Base-by-base conservation (phyloP, 1,284 basidiomycete genomes). In the Ceratorhiza oryzae-sativae region DNA sequence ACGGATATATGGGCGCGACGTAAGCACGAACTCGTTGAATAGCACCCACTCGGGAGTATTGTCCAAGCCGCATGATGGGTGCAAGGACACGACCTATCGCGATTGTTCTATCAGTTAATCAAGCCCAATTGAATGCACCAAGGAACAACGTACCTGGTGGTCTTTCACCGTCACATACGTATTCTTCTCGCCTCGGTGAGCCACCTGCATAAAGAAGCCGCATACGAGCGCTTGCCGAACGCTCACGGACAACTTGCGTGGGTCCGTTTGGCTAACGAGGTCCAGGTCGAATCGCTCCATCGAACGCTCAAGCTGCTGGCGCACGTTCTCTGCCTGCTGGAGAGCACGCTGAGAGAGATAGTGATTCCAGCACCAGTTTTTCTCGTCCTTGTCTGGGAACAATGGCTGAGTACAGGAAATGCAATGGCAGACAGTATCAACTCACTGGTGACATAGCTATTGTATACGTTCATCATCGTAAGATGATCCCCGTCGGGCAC, bases 181-280 rank as follows among this genome's bases (percentile, higher is more conserved):
- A 70, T 80, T 80, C 83, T 94, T 95, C 77, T 94, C 92, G n/a
- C 94, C 94, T 80, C 94, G 94, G 81, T 98, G 95, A 3, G 96
- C 97, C 8, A 97, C 90, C 80, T 98, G 97, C 97, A 98, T 98
- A 83, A 99, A 99, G 86, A 95, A 99, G 0, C 96, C 97, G 78
- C 91, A 93, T 0, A 94, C 91, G 53, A 99, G 84, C 1, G 92
- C 90, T 80, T 91, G 90, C 34, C 94, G 88, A 73, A 99, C 90
- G 77, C 92, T 91, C 73, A 83, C 78, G 81, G 89, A 93, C 78
- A 94, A 88, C 78, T 90, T 92, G 79, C 87, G 88, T 80, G 92
- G 88, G 77, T 98, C 92, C 1, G 82, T 80, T 1, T 90, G 88
- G 18, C 92, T 91, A 30, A 96, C 82, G 20, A 97, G 81, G 32